A percentile compares a stretch with the other conserved stretches of the same genome.
phyloP scores from a whole-genome alignment of 2,329 filamentous ascomycete species.

The Diaporthe ilicicola region DNA sequence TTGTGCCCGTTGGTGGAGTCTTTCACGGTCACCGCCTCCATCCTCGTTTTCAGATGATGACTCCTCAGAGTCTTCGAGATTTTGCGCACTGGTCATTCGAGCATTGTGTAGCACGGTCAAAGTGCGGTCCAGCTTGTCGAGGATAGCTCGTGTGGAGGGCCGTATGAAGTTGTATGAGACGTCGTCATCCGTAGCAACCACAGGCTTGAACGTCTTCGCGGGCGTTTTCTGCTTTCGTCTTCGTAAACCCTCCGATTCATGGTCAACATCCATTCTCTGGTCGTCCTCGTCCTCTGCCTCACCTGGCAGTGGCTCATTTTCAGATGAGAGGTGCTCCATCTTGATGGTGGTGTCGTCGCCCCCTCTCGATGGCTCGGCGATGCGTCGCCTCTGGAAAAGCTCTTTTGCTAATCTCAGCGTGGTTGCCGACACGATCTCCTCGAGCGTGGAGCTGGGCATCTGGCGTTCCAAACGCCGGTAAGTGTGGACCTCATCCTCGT shows the following conservation, averaged over 20 bases:
- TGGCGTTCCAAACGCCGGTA: conserved; percentile 53
- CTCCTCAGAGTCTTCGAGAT: conserved; percentile 40
- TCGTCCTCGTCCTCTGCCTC: conserved; percentile 14
- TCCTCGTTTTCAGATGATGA: conserved; percentile 34
- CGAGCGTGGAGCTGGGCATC: conserved; percentile 68
- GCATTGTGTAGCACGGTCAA: conserved; percentile 76
- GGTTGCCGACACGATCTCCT: conserved; percentile 74
- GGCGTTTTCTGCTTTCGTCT: background rate
- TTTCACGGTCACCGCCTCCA: background rate
- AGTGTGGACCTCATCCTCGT: conserved; percentile 61
- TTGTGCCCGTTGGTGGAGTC: background rate
- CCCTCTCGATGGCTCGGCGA: conserved; percentile 24
- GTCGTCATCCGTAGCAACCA: conserved; percentile 76
- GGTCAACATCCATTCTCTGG: background rate
- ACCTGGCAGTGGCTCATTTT: conserved; percentile 27
- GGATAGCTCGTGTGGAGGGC: conserved; percentile 74
- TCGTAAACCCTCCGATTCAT: background rate
- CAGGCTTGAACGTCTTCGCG: conserved; percentile 52
- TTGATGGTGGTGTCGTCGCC: background rate
- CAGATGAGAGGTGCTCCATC: conserved; percentile 28
- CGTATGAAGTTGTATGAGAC: conserved; percentile 69
- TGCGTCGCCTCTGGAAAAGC: conserved; percentile 58
- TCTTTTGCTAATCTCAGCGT: conserved; percentile 75
- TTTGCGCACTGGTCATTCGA: conserved; percentile 59
- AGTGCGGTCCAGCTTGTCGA: conserved; percentile 74